Percentiles rank a stretch among this genome's conserved stretches.
phyloP scores from a whole-genome alignment of 768 basidiomycete genomes.

The Rubroboletus satanas region DNA sequence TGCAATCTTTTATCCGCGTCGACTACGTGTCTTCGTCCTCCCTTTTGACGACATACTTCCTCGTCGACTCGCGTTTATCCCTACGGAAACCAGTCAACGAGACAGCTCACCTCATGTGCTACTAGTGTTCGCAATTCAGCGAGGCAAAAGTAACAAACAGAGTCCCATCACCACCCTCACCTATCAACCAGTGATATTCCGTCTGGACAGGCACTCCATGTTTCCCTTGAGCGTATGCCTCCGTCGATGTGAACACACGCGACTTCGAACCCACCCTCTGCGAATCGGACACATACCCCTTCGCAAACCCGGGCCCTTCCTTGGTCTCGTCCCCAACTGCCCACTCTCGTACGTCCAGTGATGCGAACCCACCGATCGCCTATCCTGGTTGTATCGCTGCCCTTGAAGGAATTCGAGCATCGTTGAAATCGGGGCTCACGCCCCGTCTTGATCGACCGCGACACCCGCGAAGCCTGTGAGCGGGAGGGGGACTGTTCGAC shows the following conservation, averaged over 20 bases:
- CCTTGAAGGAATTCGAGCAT: slow-evolving; percentile 1
- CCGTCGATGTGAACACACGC: background rate
- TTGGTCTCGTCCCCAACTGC: slow-evolving; percentile 8
- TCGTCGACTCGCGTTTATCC: background rate
- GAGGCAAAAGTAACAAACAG: background rate
- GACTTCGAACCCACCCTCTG: too few species aligned
- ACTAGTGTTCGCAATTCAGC: background rate
- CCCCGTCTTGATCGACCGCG: background rate
- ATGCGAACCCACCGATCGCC: background rate
- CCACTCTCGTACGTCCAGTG: slow-evolving; percentile 6
- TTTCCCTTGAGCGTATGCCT: background rate
- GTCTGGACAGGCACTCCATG: background rate
- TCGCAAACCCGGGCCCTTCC: slow-evolving; percentile 7
- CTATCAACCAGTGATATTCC: slow-evolving; percentile 6
- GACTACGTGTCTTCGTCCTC: slow-evolving; percentile 10
- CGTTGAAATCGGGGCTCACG: background rate
- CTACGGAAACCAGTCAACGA: background rate
- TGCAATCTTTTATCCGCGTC: slow-evolving; percentile 9
- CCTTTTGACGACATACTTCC: slow-evolving; percentile 6
- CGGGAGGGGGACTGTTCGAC: background rate
- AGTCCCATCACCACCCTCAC: background rate
- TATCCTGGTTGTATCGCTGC: background rate
- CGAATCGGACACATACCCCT: background rate
- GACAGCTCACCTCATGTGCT: background rate
- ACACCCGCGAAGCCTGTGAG: background rate